Conservation (phyloP, 495 filamentous ascomycete genomes). For the Aspergillus affinis region DNA sequence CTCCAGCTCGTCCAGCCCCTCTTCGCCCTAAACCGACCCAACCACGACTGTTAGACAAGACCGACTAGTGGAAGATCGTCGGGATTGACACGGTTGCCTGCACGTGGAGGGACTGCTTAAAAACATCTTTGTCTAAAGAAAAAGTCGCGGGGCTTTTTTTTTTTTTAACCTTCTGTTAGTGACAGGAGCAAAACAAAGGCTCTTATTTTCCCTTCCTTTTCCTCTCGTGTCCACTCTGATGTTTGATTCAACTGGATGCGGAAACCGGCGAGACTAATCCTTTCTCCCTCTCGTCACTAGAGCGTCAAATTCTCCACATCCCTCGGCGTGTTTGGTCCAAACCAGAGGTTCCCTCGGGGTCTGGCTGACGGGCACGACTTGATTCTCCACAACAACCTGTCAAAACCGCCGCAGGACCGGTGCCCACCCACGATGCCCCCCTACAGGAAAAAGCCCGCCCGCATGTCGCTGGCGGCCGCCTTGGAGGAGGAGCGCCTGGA, state of each 20-base stretch:
- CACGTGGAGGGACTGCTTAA: conserved; percentile 3
- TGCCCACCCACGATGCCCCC: conserved; percentile 7
- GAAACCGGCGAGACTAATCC: not conserved
- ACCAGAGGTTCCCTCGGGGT: not conserved
- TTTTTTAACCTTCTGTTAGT: not conserved
- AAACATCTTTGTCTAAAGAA: not conserved
- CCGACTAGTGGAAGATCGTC: conserved; percentile 8
- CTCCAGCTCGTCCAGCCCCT: not conserved
- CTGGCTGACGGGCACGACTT: not conserved
- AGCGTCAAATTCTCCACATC: conserved; percentile 9
- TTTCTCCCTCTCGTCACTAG: conserved; percentile 6
- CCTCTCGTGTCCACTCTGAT: not conserved
- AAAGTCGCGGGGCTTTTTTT: not conserved
- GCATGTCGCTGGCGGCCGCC: conserved; percentile 17
- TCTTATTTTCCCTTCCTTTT: not conserved
- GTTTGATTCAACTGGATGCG: conserved; percentile 1
- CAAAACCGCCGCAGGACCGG: conserved; percentile 23
- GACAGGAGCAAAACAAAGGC: not conserved
- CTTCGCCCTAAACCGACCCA: not conserved
- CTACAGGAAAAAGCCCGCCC: not conserved
- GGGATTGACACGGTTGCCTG: conserved; percentile 4
- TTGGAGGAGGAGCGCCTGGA: conserved; percentile 28
- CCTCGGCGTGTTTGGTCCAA: conserved; percentile 8
- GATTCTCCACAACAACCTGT: conserved; percentile 27
- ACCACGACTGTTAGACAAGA: not conserved